Base-by-base conservation (phyloP, 352 stramenopile species). In the Phytophthora citrophthora region DNA sequence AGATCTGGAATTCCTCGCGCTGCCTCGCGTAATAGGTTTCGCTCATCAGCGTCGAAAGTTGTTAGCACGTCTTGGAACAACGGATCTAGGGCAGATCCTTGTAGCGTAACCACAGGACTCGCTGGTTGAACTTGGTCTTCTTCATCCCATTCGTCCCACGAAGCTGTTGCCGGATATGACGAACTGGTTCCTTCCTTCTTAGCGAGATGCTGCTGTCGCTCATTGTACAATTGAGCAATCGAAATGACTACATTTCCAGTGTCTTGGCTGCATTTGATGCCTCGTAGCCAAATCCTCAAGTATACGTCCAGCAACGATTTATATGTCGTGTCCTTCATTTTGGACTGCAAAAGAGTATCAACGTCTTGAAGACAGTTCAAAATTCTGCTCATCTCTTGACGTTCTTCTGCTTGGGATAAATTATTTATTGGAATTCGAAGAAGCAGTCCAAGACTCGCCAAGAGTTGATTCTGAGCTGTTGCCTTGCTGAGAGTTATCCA, bases 401-500 rank as follows among this genome's bases (percentile, higher is more conserved):
- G 1, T 34, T 64, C 24, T 9, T 74, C 57, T 23, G 41, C 0
- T 18, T 41, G 46, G 1, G 57, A 18, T 7, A 61, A 6, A 5
- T 24, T 15, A 11, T 44, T 48, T 0, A 64, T 51, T 2, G 56
- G 18, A 4, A 52, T 56, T 10, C 56, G 47, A 32, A 88, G 34
- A n/a, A 90, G 27, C 12, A 49, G 2, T 1, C 44, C 8, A 9
- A 90, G 66, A 5, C 66, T 61, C 15, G 56, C 49, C 11, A 88
- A 29, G 3, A 92, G 57, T 15, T 66, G 56, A 0, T 45, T 34
- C 2, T 83, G 70, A 1, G 81, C 81, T 2, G 73, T 64, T 4
- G 43, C 43, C 31, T 81, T 80, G 47, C 65, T 68, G 6, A 90
- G 43, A 16, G 79, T 79, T 54, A 92, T 90, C 83, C 83, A 92